Evolutionary conservation across 306 rosid species (phyloP).

Genomic region (Cucumis sativus): Cucumber_9930_V3 NC_026657.2:40628001-40628500

Average conservation of each 20-base stretch:
- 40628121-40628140: not conserved
- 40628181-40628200: not conserved
- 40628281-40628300: not conserved
- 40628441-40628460: conserved; percentile 87
- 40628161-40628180: not conserved
- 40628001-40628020: conserved; percentile 97
- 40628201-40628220: not conserved
- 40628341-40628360: conserved; percentile 57
- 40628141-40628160: not conserved
- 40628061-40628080: not conserved
- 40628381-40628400: conserved; percentile 89
- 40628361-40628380: conserved; percentile 77
- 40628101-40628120: not conserved
- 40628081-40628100: not conserved
- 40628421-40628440: conserved; percentile 98
- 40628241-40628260: not conserved
- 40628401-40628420: conserved; percentile 93
- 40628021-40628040: conserved; percentile 91
- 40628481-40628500: conserved; percentile 9
- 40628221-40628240: not conserved
- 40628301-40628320: not conserved
- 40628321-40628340: not conserved
- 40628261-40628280: not conserved
- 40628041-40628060: conserved; percentile 25
- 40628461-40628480: conserved; percentile 86